These are phyloP conservation scores for Aureobasidium leucospermi DNA, from an alignment of 2,329 filamentous ascomycete species.

Conservation along the genomic window DNA sequence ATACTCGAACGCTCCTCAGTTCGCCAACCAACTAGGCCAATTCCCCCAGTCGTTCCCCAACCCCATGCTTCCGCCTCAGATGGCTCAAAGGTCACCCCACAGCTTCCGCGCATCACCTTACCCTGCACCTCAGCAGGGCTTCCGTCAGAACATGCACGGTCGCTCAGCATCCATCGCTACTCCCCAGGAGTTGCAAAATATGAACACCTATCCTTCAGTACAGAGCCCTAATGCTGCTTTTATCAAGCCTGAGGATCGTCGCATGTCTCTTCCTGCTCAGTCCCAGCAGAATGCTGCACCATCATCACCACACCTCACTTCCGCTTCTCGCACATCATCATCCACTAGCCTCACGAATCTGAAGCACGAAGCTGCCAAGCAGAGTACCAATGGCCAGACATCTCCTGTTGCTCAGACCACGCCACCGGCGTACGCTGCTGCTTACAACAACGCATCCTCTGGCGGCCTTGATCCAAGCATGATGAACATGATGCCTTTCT, in stretches of 20 bases:
- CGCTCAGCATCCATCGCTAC: slow-evolving; percentile 40
- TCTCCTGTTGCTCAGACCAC: slow-evolving; percentile 13
- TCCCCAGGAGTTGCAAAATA: slow-evolving; percentile 27
- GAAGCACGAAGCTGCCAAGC: slow-evolving; percentile 17
- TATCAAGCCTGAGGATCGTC: slow-evolving; percentile 25
- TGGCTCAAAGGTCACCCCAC: slow-evolving; percentile 18
- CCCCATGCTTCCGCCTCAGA: slow-evolving; percentile 23
- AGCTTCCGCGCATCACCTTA: slow-evolving; percentile 38
- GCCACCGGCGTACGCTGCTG: background rate
- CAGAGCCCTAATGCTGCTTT: slow-evolving; percentile 13
- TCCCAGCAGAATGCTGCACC: slow-evolving; percentile 17
- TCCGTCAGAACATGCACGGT: slow-evolving; percentile 30
- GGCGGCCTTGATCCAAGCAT: slow-evolving; percentile 24
- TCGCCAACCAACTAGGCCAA: slow-evolving; percentile 31
- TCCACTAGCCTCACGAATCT: slow-evolving; percentile 18
- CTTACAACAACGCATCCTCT: slow-evolving; percentile 16
- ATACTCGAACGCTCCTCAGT: slow-evolving; percentile 32
- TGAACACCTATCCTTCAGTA: slow-evolving; percentile 16
- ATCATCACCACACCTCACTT: slow-evolving; percentile 18
- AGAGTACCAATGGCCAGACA: slow-evolving; percentile 7
- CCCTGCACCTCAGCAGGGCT: slow-evolving; percentile 19
- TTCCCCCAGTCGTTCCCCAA: slow-evolving; percentile 20
- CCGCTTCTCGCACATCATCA: slow-evolving; percentile 21
- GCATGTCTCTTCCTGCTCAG: slow-evolving; percentile 36
- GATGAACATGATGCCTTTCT: slow-evolving; percentile 38